Evolutionary conservation across 495 filamentous ascomycete genomes (phyloP).

Genomic region (Tuber aestivum): DNA sequence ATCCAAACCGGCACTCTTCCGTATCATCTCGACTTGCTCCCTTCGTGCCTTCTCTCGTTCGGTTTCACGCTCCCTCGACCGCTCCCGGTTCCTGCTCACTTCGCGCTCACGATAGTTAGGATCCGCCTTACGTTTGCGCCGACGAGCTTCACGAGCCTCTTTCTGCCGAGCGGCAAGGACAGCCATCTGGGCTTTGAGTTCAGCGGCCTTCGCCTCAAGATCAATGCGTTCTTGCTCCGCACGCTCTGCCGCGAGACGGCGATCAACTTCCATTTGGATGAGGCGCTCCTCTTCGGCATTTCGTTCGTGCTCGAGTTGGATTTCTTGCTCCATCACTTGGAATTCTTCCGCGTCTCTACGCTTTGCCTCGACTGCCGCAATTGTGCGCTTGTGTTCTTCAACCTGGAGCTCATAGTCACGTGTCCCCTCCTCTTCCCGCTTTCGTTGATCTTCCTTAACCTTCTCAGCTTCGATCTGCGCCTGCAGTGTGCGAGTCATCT

Average conservation of each 20-base stretch:
- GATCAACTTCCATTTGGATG: constrained; percentile 19
- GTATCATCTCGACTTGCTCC: constrained; percentile 27
- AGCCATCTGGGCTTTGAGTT: constrained; percentile 21
- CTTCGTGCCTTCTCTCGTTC: constrained; percentile 25
- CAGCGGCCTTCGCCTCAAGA: constrained; percentile 21
- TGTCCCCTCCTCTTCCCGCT: neutral
- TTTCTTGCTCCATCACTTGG: neutral
- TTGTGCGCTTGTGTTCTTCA: constrained; percentile 5
- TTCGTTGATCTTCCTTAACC: neutral
- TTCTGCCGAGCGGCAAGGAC: constrained; percentile 10
- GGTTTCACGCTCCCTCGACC: constrained; percentile 31
- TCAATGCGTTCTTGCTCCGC: constrained; percentile 10
- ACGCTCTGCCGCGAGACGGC: constrained; percentile 21
- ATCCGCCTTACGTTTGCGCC: constrained; percentile 19
- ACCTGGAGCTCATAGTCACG: constrained; percentile 4
- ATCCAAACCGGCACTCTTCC: constrained; percentile 30
- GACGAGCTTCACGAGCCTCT: constrained; percentile 25
- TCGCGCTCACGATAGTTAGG: constrained; percentile 31
- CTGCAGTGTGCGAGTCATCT: neutral
- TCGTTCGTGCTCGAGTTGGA: constrained; percentile 10
- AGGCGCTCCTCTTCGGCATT: constrained; percentile 23
- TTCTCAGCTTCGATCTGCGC: constrained; percentile 4
- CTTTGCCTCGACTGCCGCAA: constrained; percentile 3
- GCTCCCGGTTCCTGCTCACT: constrained; percentile 18
- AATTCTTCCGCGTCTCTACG: neutral